A percentile compares a stretch with the other conserved stretches of the same genome.
phyloP scores from a whole-genome alignment of 805 yeast species.

The Candida saitoana region DNA sequence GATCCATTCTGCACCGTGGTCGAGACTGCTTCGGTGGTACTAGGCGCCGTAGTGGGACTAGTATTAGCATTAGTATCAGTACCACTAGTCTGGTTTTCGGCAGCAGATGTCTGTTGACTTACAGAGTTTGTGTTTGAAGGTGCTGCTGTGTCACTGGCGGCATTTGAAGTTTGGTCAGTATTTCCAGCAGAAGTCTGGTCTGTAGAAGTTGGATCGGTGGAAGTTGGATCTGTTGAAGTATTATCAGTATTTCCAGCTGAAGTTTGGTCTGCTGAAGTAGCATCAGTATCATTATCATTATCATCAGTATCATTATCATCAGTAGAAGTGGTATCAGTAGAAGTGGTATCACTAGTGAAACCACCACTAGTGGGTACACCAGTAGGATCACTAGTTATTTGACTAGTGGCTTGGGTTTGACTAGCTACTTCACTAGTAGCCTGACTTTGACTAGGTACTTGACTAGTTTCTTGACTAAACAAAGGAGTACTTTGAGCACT shows the following conservation, averaged over 20 bases:
- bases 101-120: background rate
- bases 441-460: background rate
- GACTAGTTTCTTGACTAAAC: too few species aligned
- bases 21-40: constrained; percentile 19
- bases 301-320: constrained; percentile 5
- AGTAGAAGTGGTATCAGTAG: constrained; percentile 6
- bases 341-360: constrained; percentile 4
- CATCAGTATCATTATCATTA: constrained; percentile 1
- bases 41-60: background rate
- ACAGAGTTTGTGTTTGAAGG: background rate
- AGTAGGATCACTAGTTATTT: too few species aligned
- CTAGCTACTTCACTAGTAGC: background rate
- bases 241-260: background rate
- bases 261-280: constrained; percentile 11
- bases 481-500: too few species aligned
- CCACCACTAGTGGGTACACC: constrained; percentile 6
- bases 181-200: constrained; percentile 7
- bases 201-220: constrained; percentile 9
- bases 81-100: background rate
- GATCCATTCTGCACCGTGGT: constrained; percentile 32
- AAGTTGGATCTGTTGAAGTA: constrained; percentile 11
- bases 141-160: background rate
- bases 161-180: background rate
- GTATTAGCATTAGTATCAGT: background rate
- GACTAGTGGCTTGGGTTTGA: background rate